A percentile compares a stretch with the other conserved stretches of the same genome.
These are phyloP conservation scores for Pichia terricola DNA, from an alignment of 1,139 yeast species.

Conservation along the genomic window DNA sequence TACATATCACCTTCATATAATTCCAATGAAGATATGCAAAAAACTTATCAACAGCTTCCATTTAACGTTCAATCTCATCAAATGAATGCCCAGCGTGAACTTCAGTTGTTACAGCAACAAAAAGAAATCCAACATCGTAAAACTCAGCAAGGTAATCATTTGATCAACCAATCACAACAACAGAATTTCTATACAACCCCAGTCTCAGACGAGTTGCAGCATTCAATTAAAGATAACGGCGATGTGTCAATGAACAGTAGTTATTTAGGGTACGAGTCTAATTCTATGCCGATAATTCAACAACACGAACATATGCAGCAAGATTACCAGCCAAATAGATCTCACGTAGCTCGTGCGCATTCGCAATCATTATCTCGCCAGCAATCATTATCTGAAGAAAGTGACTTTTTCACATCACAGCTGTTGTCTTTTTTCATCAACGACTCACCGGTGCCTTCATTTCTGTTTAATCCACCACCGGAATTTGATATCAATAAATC, in stretches of 20 bases:
- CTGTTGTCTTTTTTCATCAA: constrained; percentile 57
- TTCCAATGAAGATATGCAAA: no score
- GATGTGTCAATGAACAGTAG: no score
- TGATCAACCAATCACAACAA: constrained; percentile 10
- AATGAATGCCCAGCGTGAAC: constrained; percentile 8
- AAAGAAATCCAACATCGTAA: constrained; percentile 8
- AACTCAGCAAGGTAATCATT: constrained; percentile 12
- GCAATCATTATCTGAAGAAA: constrained; percentile 1
- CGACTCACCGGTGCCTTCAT: constrained; percentile 67
- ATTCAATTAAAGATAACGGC: no score
- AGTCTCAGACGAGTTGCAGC: no score
- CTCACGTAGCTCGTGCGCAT: no score
- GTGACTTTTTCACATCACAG: constrained; percentile 40
- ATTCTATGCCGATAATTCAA: no score
- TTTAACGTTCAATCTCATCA: not conserved
- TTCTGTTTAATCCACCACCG: constrained; percentile 62
- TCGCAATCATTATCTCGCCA: not conserved
- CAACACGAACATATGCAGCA: no score
- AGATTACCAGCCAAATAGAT: no score
- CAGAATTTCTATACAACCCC: constrained; percentile 6
- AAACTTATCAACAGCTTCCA: no score
- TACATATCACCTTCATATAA: no score
- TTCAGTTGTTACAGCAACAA: constrained; percentile 9
- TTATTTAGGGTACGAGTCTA: no score
- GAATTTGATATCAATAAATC: constrained; percentile 79